Evolutionary conservation across 768 basidiomycete species (phyloP), one percentile per base, ranked within the genome.

Genomic region (Fibroporia radiculosa): DNA sequence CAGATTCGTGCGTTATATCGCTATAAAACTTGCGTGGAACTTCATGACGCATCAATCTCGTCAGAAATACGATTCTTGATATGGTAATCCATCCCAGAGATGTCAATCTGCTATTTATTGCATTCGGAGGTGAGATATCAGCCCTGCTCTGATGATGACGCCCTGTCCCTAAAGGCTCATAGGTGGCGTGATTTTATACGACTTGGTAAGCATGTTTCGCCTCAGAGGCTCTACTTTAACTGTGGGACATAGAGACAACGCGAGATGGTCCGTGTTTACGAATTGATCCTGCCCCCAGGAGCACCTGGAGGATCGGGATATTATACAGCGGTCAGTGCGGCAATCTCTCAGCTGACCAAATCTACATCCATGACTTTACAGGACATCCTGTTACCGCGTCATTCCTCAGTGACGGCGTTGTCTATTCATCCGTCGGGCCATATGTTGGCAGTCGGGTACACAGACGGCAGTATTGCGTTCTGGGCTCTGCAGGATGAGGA

Each of bases 401-500:
- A 75, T 31, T 77, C 82, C 1, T 65, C 70, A n/a, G 84, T 86
- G 6, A 89, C 84, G 0, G 75, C 78, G 23, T 50, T 92, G 3
- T 70, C 82, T 3, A 69, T 91, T 50, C 80, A 92, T 58, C 87
- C 89, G 4, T 67, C 82, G 27, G 84, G 69, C 1, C 80, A 89
- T 48, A 71, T 89, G 48, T 83, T 95, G 48, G 86, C 77, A 18
- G 82, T 78, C 11, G 91, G 92, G 0, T 75, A 93, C 56, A 70
- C 77, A 14, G 92, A 95, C 60, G 90, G 92, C 6, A 81, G 77
- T 40, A 73, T 95, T 25, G 77, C 82, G 4, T 87, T 93, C 59
- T 92, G 89, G 83, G 80, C 85, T 0, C 65, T 82, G 2, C 80
- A 85, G 35, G 88, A 93, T 51, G 75, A 84, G 49, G 80, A 83